phyloP scores from a whole-genome alignment of 1,284 basidiomycete genomes.

The Ceratobasidium sp. region DNA sequence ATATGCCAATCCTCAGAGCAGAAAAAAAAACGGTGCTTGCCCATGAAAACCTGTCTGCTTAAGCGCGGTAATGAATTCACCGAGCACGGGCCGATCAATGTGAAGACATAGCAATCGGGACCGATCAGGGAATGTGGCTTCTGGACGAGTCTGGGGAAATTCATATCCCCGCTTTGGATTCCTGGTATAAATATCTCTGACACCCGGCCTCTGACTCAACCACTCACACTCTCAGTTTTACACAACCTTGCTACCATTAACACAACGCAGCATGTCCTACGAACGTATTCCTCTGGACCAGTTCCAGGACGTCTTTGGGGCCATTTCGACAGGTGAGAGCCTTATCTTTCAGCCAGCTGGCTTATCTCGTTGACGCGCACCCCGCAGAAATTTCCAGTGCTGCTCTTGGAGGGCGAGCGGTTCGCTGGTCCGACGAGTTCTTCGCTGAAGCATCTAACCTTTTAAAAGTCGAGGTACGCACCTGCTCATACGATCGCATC shows the following conservation, averaged over 20 bases:
- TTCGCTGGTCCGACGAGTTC: conserved; percentile 92
- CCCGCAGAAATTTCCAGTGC: conserved; percentile 86
- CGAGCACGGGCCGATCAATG: conserved; percentile 37
- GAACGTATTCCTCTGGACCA: conserved; percentile 61
- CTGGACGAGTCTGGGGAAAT: conserved; percentile 25
- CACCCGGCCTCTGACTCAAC: not conserved
- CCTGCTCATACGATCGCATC: conserved; percentile 42
- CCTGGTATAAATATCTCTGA: conserved; percentile 22
- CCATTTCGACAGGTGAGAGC: conserved; percentile 67
- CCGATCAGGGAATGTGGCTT: conserved; percentile 8
- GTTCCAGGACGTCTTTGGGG: conserved; percentile 66
- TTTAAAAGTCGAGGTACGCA: conserved; percentile 78
- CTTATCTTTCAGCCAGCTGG: conserved; percentile 8
- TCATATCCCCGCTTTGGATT: conserved; percentile 4
- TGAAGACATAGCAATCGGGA: conserved; percentile 10
- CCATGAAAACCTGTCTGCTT: no score
- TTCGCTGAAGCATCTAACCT: conserved; percentile 90
- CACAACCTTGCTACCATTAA: conserved; percentile 16
- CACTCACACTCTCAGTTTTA: conserved; percentile 11
- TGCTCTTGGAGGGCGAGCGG: conserved; percentile 80
- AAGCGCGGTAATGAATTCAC: no score
- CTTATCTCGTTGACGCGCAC: conserved; percentile 1
- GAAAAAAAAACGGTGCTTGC: no score
- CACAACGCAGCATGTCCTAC: conserved; percentile 36
- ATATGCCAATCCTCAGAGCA: no score